Base-by-base conservation (phyloP, 1,284 basidiomycete species). In the Sanghuangporus baumii region DNA sequence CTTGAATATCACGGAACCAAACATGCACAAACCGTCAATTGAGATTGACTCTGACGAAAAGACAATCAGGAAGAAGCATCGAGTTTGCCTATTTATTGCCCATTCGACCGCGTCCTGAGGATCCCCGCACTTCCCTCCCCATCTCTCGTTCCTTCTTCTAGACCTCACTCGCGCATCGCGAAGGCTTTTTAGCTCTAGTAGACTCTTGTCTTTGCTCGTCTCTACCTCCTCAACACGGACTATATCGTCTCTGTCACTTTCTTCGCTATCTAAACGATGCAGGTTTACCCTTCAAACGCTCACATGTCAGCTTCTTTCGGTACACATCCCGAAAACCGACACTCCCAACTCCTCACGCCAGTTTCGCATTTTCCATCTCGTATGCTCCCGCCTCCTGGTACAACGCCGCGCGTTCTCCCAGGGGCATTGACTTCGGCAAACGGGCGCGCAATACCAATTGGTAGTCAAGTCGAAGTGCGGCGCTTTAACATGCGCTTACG, bases 341-440 rank as follows among this genome's bases (percentile, higher is more conserved):
- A 60, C 31, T 58, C 60, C n/a, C 64, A 65, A 26, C 64, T 65
- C 37, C 55, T 65, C 6, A 65, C 64, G 1, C 64, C 64, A 14
- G 43, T 62, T 9, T 65, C 64, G 40, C 64, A 65, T 36, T 65
- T 65, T 31, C 64, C 64, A 18, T 65, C 64, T 36, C 60, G 64
- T 20, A 65, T 65, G 64, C 61, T 65, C 6, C 64, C 64, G 6
- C 64, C 64, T 12, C 60, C 61, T 2, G 64, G 64, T 12, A 65
- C 64, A n/a, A 62, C 60, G 26, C 61, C 64, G 37, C 64, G 64
- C 34, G 52, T 65, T 23, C 56, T 65, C 5, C 63, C 63, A 23
- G 59, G 59, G 12, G 52, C 52, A 8, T 1, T 54, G 52, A 37
- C 6, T 34, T 54, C 52, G 2, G 16, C 52, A n/a, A 26, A 37